Conservation (phyloP, 108 stramenopile genomes). For the Pseudonitzschia delicatissima region DNA sequence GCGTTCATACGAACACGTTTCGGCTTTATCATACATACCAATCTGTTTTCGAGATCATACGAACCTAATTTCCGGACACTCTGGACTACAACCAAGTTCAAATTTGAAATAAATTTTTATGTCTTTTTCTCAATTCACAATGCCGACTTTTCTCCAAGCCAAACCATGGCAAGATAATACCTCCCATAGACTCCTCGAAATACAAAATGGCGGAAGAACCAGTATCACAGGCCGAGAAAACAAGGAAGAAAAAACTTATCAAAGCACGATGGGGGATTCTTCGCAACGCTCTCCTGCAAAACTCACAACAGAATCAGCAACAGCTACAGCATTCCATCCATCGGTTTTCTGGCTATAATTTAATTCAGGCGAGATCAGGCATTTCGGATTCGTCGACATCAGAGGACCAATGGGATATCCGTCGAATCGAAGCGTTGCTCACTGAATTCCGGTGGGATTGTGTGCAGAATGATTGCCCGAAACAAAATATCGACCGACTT, state of each 20-base stretch:
- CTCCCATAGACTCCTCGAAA: no score
- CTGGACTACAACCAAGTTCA: no score
- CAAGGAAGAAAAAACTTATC: slow-evolving; percentile 1
- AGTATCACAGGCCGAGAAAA: background rate
- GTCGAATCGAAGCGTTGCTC: slow-evolving; percentile 1
- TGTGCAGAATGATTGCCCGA: background rate
- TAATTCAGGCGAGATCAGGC: slow-evolving; percentile 21
- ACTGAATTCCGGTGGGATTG: background rate
- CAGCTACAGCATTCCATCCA: slow-evolving; percentile 47
- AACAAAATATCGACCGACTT: background rate
- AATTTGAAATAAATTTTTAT: no score
- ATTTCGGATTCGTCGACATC: background rate
- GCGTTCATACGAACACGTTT: no score
- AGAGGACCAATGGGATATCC: background rate
- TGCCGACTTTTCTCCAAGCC: no score
- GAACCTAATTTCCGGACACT: no score
- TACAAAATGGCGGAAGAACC: background rate
- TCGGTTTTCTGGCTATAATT: slow-evolving; percentile 60
- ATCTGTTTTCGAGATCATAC: no score
- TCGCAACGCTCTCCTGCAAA: slow-evolving; percentile 44
- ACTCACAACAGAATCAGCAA: slow-evolving; percentile 10
- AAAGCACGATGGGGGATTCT: slow-evolving; percentile 67
- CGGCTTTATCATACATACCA: no score
- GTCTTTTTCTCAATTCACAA: no score
- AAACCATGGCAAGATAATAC: no score